Evolutionary conservation across 2,329 filamentous ascomycete genomes (phyloP).

Genomic region (Fusarium decemcellulare): DNA sequence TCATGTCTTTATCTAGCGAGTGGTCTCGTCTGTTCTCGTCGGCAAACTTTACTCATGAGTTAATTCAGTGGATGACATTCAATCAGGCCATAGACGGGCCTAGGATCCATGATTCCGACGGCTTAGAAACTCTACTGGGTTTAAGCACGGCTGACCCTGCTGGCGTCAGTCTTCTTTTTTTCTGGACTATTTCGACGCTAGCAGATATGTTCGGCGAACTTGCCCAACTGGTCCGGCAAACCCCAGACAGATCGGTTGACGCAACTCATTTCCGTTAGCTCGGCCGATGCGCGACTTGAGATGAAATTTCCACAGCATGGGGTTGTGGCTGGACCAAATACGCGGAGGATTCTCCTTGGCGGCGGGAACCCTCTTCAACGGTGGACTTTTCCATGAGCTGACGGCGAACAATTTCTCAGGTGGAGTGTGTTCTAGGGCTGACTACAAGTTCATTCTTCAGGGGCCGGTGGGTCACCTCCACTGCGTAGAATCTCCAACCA

Average conservation of each 20-base stretch:
- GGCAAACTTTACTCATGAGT: too few relatives aligned
- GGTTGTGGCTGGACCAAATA: too few relatives aligned
- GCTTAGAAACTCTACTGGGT: neutral
- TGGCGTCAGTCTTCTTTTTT: too few relatives aligned
- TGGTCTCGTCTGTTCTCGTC: too few relatives aligned
- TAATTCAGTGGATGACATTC: neutral
- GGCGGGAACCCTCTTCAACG: neutral
- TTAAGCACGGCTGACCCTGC: neutral
- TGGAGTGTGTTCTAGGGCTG: conserved; percentile 5
- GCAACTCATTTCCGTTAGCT: neutral
- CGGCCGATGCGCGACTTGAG: neutral
- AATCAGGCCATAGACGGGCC: neutral
- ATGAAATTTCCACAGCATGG: conserved; percentile 7
- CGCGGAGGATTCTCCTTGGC: neutral
- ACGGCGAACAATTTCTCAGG: neutral
- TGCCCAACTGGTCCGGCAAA: neutral
- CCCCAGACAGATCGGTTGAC: neutral
- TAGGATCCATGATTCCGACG: neutral
- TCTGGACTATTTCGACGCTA: neutral
- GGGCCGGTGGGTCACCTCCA: conserved; percentile 1
- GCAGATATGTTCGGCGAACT: neutral
- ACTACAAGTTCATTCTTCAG: conserved; percentile 1
- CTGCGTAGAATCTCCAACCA: neutral
- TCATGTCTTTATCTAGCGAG: too few relatives aligned
- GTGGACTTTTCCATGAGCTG: neutral